These are phyloP conservation scores for Obelidium mucronatum DNA, from an alignment of 192 early-diverging fungal species.

Conservation along the genomic window DNA sequence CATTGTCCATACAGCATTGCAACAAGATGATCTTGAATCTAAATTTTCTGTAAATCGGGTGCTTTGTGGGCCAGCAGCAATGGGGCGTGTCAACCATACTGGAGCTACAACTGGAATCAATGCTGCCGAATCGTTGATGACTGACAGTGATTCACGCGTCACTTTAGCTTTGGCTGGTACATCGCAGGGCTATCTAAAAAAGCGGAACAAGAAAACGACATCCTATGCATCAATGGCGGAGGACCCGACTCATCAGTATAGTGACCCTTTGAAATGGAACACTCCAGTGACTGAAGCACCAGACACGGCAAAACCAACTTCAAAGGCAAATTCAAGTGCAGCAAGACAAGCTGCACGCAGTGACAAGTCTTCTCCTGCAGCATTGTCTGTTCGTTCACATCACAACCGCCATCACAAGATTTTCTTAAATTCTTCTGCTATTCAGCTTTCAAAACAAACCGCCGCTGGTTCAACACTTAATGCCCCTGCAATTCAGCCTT, in stretches of 20 bases:
- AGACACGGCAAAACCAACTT: constrained; percentile 8
- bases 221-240: neutral
- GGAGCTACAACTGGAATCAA: neutral
- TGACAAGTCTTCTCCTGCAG: neutral
- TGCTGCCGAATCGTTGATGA: neutral
- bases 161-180: neutral
- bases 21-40: neutral
- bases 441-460: too few species aligned
- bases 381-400: neutral
- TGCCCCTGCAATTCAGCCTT: too few species aligned
- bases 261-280: constrained; percentile 2
- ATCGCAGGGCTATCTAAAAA: neutral
- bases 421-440: too few species aligned
- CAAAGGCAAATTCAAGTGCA: neutral
- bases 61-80: neutral
- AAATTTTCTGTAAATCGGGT: neutral
- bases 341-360: neutral
- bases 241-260: neutral
- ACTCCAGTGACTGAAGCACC: neutral
- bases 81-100: neutral
- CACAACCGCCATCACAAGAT: too few species aligned
- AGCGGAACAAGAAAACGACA: neutral
- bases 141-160: neutral
- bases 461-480: too few species aligned
- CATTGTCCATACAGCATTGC: too few species aligned